Evolutionary conservation across 2,329 filamentous ascomycete genomes (phyloP).

Genomic region (Akanthomyces uredinophilus): DNA sequence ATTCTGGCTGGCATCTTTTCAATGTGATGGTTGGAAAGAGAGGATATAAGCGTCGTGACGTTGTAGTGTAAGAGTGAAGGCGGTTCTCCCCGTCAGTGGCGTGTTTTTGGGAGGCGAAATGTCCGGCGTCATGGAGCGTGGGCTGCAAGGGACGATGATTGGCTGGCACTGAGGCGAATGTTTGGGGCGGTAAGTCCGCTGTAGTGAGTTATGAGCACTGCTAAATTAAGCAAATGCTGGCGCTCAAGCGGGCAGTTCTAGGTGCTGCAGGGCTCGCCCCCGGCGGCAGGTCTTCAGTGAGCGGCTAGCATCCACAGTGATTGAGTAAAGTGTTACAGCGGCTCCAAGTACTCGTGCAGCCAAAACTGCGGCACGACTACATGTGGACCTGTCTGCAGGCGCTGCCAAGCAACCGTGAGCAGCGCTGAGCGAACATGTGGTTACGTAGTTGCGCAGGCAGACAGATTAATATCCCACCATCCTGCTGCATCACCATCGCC

Average conservation of each 20-base stretch:
- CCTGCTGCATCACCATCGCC: neutral
- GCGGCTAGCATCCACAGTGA: too few species aligned
- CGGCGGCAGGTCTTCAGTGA: too few species aligned
- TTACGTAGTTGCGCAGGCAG: constrained; percentile 13
- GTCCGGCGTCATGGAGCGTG: neutral
- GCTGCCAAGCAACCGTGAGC: neutral
- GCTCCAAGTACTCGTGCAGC: neutral
- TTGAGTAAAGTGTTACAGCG: too few species aligned
- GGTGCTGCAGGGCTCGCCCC: neutral
- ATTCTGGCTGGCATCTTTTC: constrained; percentile 12
- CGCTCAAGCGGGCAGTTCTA: neutral
- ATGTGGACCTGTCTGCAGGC: neutral
- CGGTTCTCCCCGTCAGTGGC: constrained; percentile 1
- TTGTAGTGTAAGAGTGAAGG: neutral
- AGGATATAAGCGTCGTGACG: neutral
- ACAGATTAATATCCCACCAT: neutral
- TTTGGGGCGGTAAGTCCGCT: constrained; percentile 1
- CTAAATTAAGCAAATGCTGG: neutral
- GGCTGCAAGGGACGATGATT: constrained; percentile 11
- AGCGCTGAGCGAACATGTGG: neutral
- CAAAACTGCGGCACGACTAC: neutral
- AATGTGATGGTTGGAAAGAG: neutral
- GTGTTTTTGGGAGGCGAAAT: constrained; percentile 14
- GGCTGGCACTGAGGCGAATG: constrained; percentile 7
- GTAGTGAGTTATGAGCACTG: neutral